Evolutionary conservation across 306 rosid species (phyloP).

Genomic region (Canavalia gladiata): DNA sequence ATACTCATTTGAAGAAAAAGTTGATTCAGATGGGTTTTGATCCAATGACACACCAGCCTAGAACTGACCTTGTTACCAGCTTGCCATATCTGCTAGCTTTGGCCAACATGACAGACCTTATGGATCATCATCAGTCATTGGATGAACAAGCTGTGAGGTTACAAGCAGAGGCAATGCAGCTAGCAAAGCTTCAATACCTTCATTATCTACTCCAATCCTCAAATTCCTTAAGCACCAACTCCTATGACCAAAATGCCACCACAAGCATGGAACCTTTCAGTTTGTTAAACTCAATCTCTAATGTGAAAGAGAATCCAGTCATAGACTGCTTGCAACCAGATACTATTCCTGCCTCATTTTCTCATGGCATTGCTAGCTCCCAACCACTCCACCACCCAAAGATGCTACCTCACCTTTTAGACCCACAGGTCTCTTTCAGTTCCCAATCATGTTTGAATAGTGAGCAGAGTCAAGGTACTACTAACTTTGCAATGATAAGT

Average conservation of each 20-base stretch:
- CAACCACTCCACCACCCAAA: conserved; percentile 82
- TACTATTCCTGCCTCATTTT: conserved; percentile 50
- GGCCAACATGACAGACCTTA: conserved; percentile 67
- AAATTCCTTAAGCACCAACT: conserved; percentile 45
- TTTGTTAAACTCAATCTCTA: conserved; percentile 54
- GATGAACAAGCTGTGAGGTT: conserved; percentile 62
- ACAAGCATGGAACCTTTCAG: conserved; percentile 52
- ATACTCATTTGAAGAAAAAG: conserved; percentile 85
- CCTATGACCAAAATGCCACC: conserved; percentile 53
- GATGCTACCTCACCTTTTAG: conserved; percentile 54
- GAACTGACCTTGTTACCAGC: conserved; percentile 75
- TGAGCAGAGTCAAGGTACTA: conserved; percentile 55
- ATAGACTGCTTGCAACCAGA: conserved; percentile 45
- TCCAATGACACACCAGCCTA: conserved; percentile 93
- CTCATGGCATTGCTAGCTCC: conserved; percentile 49
- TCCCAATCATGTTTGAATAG: conserved; percentile 67
- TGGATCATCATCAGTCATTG: conserved; percentile 55
- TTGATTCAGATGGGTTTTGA: conserved; percentile 92
- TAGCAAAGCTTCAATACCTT: conserved; percentile 69
- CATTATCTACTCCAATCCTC: conserved; percentile 65
- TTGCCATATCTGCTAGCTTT: conserved; percentile 71
- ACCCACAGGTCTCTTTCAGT: conserved; percentile 80
- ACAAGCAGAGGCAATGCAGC: conserved; percentile 64
- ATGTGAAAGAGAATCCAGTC: conserved; percentile 49
- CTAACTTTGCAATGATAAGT: conserved; percentile 57